phyloP scores from a whole-genome alignment of 2,329 filamentous ascomycete genomes.

The Aspergillus pseudotamarii region DNA sequence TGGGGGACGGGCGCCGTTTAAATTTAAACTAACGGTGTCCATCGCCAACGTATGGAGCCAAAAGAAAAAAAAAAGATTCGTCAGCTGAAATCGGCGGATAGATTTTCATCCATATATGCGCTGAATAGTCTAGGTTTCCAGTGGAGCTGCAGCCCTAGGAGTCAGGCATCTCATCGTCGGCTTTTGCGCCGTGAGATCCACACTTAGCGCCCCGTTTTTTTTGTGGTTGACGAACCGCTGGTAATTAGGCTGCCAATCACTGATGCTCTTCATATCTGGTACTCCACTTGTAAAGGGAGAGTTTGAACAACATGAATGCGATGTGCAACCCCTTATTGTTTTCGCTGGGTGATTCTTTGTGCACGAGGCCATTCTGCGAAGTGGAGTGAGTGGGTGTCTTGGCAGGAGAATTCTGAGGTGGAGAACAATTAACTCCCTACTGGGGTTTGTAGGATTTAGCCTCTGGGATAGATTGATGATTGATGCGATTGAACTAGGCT shows the following conservation, averaged over 20 bases:
- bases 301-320: background rate
- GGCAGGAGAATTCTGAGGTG: background rate
- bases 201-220: background rate
- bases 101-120: conserved; percentile 4
- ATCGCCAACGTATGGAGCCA: background rate
- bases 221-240: background rate
- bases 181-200: background rate
- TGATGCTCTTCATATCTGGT: background rate
- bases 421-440: background rate
- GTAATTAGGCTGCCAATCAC: background rate
- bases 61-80: background rate
- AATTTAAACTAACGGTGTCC: background rate
- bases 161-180: background rate
- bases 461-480: background rate
- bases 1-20: background rate
- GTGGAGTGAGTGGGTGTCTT: background rate
- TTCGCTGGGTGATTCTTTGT: background rate
- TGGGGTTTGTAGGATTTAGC: background rate
- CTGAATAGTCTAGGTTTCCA: background rate
- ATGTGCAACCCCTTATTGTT: background rate
- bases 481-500: background rate
- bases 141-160: background rate
- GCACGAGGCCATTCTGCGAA: background rate
- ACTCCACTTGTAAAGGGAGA: background rate
- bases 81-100: background rate